Base-by-base conservation (phyloP, 306 rosid species). In the Lagenaria siceraria region DNA sequence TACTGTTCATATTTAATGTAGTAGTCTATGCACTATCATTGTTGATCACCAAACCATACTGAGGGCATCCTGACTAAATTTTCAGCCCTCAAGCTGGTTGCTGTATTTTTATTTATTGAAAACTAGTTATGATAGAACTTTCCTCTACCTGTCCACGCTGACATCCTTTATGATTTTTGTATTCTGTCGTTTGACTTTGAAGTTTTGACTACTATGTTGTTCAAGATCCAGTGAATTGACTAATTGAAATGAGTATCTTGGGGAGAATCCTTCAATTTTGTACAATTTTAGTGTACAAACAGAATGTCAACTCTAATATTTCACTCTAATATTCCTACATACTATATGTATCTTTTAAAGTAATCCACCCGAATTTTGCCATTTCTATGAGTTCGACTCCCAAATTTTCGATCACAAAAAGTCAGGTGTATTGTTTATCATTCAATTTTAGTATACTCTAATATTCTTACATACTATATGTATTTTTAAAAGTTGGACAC, bases 1-100 rank as follows among this genome's bases (percentile, higher is more conserved):
- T 83, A 14, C 75, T 84, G 87, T 78, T 79, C 71, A 69, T 83
- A 80, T 80, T 76, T 72, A 61, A 78, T 65, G 82, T 78, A 46
- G 75, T 27, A 70, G 56, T 13, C 38, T 33, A 70, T 18, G 56
- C 12, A 46, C 14, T 43, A 27, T 12, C 43, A 22, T 13, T 35
- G 27, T 64, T 22, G 18, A 68, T 42, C 54, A 21, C 54, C 54
- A 42, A 68, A 68, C 54, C 17, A 42, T 42, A 4, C 5, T 6
- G 74, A 68, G 53, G 54, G 10, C 53, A 68, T 42, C 14, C 42
- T 68, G 74, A 68, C 53, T 40, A n/a, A 40, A n/a, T 68, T 38
- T 42, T 25, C 31, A 22, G 75, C 13, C 75, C 75, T 70, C 56
- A 22, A 68, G 9, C 33, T 68, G 51, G 74, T 68, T 38, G 40